Percentiles rank a stretch among this genome's conserved stretches.
Evolutionary conservation across 495 filamentous ascomycete genomes (phyloP).

Genomic region (Pyrenula massariospora): DNA sequence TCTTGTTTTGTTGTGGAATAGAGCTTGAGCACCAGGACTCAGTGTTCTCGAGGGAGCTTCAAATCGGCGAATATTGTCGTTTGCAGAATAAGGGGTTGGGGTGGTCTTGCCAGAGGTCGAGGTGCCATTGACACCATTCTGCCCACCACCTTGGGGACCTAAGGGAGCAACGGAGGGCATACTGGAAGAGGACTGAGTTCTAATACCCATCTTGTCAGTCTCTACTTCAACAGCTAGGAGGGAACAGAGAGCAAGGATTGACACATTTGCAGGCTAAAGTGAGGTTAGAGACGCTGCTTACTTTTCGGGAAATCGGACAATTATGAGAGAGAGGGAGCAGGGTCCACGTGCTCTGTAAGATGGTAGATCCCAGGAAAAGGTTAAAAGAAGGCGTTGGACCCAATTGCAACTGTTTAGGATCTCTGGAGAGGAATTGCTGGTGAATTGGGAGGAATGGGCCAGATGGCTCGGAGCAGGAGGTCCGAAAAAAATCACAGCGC

Average conservation of each 20-base stretch:
- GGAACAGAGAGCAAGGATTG: not conserved
- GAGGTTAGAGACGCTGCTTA: not conserved
- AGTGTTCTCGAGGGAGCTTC: constrained; percentile 81
- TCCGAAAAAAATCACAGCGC: not conserved
- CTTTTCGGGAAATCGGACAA: not conserved
- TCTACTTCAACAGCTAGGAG: not conserved
- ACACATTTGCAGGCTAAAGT: not conserved
- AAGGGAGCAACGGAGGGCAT: constrained; percentile 36
- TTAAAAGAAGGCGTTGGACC: too few relatives aligned
- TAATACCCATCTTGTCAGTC: not conserved
- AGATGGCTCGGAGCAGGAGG: not conserved
- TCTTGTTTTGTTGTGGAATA: constrained; percentile 99
- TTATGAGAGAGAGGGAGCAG: not conserved
- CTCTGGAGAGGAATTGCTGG: too few relatives aligned
- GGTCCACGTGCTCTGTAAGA: not conserved
- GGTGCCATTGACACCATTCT: constrained; percentile 21
- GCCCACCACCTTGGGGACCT: constrained; percentile 21
- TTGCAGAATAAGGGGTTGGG: constrained; percentile 45
- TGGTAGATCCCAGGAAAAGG: too few relatives aligned
- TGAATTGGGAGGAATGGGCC: too few relatives aligned
- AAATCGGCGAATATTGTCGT: constrained; percentile 98
- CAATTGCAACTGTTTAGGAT: too few relatives aligned
- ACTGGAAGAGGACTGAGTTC: constrained; percentile 15
- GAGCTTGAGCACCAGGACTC: constrained; percentile 68
- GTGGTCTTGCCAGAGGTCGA: constrained; percentile 11